phyloP scores from a whole-genome alignment of 371 early-diverging fungal genomes.

The Apophysomyces elegans region DNA sequence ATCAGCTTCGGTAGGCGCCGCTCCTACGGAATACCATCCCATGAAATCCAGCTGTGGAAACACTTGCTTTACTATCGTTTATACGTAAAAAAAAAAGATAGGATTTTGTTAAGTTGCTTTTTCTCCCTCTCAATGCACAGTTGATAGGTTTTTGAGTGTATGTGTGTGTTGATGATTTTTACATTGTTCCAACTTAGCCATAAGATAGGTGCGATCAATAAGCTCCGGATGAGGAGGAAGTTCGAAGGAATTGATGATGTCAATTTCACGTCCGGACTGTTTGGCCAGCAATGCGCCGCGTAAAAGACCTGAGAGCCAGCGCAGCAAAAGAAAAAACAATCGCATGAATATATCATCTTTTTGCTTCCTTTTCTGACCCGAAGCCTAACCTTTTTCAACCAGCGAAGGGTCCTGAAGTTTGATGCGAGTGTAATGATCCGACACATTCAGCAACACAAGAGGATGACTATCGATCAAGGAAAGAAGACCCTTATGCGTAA shows the following conservation, averaged over 20 bases:
- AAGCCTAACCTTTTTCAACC: constrained; percentile 39
- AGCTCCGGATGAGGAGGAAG: constrained; percentile 58
- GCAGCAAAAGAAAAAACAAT: no score
- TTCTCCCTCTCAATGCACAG: no score
- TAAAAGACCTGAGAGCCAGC: constrained; percentile 40
- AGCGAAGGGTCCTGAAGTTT: constrained; percentile 60
- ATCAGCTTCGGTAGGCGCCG: constrained; percentile 62
- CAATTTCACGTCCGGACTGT: constrained; percentile 83
- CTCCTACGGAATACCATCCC: constrained; percentile 85
- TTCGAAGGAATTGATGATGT: constrained; percentile 86
- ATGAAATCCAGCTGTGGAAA: constrained; percentile 83
- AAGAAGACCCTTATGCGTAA: no score
- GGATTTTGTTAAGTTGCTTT: no score
- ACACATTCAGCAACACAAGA: constrained; percentile 82
- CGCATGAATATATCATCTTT: constrained; percentile 10
- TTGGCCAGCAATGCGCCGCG: constrained; percentile 84
- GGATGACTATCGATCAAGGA: constrained; percentile 67
- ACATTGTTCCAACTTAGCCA: constrained; percentile 81
- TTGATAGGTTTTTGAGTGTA: no score
- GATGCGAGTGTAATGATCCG: constrained; percentile 83
- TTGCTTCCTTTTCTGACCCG: constrained; percentile 8
- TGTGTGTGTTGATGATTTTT: constrained; percentile 17
- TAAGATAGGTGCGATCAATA: constrained; percentile 66
- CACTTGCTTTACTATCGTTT: constrained; percentile 74
- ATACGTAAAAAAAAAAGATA: background rate